Evolutionary conservation across 106 monocot species (phyloP).

Genomic region (Posidonia australis): DNA sequence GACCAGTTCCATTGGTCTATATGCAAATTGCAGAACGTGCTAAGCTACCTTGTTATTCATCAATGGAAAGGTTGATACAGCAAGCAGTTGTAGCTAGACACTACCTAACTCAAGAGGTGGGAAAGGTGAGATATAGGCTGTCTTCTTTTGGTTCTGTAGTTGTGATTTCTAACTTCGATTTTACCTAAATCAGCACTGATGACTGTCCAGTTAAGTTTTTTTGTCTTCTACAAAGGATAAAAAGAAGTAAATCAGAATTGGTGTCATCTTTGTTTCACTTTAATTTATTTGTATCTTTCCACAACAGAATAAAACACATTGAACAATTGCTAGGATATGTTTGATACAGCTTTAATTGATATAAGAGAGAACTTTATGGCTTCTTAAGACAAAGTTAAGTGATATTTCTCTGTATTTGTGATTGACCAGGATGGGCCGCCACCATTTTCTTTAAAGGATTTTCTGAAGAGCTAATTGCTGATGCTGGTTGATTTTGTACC

Average conservation of each 20-base stretch:
- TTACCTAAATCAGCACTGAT: background rate
- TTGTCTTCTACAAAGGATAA: background rate
- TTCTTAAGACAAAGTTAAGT: background rate
- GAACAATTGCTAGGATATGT: background rate
- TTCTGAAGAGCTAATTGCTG: constrained; percentile 39
- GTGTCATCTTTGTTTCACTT: background rate
- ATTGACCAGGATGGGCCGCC: constrained; percentile 42
- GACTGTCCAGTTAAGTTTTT: background rate
- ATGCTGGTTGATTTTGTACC: background rate
- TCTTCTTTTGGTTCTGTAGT: background rate
- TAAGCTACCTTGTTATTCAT: constrained; percentile 74
- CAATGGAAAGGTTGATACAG: constrained; percentile 79
- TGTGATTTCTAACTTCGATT: background rate
- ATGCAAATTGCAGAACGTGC: constrained; percentile 40
- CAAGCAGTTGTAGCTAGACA: constrained; percentile 69
- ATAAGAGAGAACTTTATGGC: background rate
- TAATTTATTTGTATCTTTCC: background rate
- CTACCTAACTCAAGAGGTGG: constrained; percentile 53
- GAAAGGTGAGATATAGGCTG: constrained; percentile 39
- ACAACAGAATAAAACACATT: too few relatives aligned
- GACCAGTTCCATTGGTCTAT: background rate
- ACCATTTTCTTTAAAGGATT: constrained; percentile 59
- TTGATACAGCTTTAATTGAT: constrained; percentile 2
- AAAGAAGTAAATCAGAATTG: background rate
- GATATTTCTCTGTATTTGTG: constrained; percentile 11